Percentiles rank a stretch among this genome's conserved stretches.
Evolutionary conservation across 2,329 filamentous ascomycete genomes (phyloP).

Genomic region (Cladosporium sp.): DNA sequence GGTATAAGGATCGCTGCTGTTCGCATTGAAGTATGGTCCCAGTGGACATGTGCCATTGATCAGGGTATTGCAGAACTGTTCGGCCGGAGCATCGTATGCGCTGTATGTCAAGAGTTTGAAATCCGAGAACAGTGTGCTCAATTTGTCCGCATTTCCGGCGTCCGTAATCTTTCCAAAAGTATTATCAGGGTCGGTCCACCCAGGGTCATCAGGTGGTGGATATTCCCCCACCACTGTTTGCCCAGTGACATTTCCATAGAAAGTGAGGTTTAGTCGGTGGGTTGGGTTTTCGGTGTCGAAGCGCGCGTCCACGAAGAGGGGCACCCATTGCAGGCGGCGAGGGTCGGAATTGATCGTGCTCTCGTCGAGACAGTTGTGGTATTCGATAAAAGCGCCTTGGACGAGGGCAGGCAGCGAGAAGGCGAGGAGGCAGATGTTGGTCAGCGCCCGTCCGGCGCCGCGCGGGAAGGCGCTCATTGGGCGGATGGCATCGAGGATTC

Average conservation of each 20-base stretch:
- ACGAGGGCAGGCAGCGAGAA: constrained; percentile 42
- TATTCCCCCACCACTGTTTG: constrained; percentile 54
- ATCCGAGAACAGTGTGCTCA: constrained; percentile 68
- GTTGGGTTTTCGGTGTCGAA: constrained; percentile 57
- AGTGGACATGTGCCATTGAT: constrained; percentile 67
- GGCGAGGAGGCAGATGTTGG: constrained; percentile 23
- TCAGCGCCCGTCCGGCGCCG: constrained; percentile 18
- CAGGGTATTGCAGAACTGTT: constrained; percentile 62
- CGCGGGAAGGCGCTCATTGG: constrained; percentile 18
- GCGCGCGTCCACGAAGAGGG: constrained; percentile 66
- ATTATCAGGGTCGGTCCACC: constrained; percentile 56
- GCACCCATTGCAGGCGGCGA: constrained; percentile 72
- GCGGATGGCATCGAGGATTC: constrained; percentile 12
- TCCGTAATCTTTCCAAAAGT: constrained; percentile 72
- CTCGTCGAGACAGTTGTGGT: constrained; percentile 74
- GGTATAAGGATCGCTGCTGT: constrained; percentile 46
- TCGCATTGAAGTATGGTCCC: constrained; percentile 63
- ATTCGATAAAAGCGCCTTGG: constrained; percentile 65
- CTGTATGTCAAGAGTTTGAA: constrained; percentile 75
- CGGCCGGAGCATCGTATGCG: constrained; percentile 54
- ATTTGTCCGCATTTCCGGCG: constrained; percentile 53
- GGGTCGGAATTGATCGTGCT: constrained; percentile 54
- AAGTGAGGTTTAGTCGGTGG: constrained; percentile 68
- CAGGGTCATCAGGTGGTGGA: constrained; percentile 58
- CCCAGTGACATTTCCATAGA: constrained; percentile 91